Base-by-base conservation (phyloP, 2,329 filamentous ascomycete genomes). In the Talaromyces funiculosus region DNA sequence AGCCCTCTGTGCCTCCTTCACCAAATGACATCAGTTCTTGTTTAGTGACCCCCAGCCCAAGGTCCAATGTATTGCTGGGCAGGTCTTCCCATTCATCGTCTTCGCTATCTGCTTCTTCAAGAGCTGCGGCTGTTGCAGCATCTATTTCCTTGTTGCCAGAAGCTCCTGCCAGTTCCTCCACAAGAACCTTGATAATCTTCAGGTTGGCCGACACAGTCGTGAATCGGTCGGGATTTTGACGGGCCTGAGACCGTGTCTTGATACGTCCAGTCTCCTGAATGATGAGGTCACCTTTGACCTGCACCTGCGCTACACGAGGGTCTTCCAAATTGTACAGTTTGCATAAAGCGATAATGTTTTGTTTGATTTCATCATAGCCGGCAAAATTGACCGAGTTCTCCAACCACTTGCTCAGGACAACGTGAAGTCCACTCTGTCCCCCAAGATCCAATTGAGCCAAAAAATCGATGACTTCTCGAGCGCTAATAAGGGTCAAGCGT, bases 331-430 rank as follows among this genome's bases (percentile, higher is more conserved):
- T 87, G 74, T 94, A 97, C 2, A 99, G 80, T 71, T 95, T 96
- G 0, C 92, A 92, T 2, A 99, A 83, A 5, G 94, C 94, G 67
- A 96, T 93, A 62, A 97, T 90, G 70, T 97, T 99, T 75, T 97
- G 91, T 67, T 92, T 86, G 67, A 97, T 97, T 74, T 97, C 93
- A 68, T 97, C 92, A 68, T 97, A 99, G 12, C 94, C 94, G n/a
- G 92, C 92, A 76, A 99, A 99, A 74, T 89, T 96, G 74, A 96
- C 85, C 3, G 92, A 96, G 75, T 97, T 96, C 78, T 97, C 94
- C 0, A 99, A 81, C 94, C 94, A 99, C 77, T 97, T 97, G 75
- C 87, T 84, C 66, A 97, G 79, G 3, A 99, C 94, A 24, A 97
- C 87, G 64, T 92, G 86, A 7, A 99, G 79, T n/a, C 92, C 94